Evolutionary conservation across 2,329 filamentous ascomycete species (phyloP).

Genomic region (Trichoderma gracile): DNA sequence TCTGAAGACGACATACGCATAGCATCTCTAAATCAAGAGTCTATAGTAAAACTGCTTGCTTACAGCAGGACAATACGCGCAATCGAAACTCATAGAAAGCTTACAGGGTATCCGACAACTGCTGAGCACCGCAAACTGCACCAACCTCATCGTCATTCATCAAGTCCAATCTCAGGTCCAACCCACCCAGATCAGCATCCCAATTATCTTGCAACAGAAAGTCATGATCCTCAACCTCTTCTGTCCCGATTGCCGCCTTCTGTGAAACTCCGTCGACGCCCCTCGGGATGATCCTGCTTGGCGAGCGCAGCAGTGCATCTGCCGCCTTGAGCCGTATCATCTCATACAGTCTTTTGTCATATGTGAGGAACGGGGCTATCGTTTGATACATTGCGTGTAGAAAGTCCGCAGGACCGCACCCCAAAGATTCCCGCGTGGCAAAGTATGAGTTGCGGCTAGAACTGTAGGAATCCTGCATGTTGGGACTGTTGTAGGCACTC

Average conservation of each 20-base stretch:
- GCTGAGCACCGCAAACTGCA: not conserved
- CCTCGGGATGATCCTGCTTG: conserved; percentile 21
- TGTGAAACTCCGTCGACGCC: not conserved
- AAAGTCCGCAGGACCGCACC: conserved; percentile 21
- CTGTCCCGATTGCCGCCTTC: not conserved
- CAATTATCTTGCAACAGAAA: not conserved
- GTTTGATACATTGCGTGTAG: conserved; percentile 19
- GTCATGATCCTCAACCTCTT: not conserved
- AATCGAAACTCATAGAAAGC: not conserved
- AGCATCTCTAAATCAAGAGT: too few species aligned
- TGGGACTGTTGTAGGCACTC: not conserved
- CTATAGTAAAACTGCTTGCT: too few species aligned
- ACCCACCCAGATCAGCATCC: not conserved
- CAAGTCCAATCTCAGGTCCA: not conserved
- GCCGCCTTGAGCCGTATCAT: conserved; percentile 21
- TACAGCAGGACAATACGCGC: too few species aligned
- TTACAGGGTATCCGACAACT: not conserved
- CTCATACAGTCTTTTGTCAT: conserved; percentile 15
- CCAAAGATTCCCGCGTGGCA: not conserved
- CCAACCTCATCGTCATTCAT: not conserved
- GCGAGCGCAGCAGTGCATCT: conserved; percentile 9
- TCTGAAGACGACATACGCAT: too few species aligned
- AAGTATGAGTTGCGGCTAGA: not conserved
- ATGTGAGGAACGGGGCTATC: conserved; percentile 19
- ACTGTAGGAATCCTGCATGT: not conserved